Percentiles rank a stretch among this genome's conserved stretches.
Conservation (phyloP, 2,329 filamentous ascomycete genomes). For the Domatiomyces globalis region DNA sequence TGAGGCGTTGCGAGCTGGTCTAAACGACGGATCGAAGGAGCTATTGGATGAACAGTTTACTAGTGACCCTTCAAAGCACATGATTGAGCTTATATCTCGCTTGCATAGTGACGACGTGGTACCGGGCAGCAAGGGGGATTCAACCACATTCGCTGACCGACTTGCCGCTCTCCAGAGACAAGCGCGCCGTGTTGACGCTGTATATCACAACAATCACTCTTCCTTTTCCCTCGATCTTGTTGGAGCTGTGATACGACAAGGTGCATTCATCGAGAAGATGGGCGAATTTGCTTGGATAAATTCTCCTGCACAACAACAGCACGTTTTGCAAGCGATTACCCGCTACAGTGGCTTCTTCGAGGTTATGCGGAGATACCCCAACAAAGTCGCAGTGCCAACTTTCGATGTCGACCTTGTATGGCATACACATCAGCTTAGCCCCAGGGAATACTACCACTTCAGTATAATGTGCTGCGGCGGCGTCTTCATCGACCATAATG, state of each 20-base stretch:
- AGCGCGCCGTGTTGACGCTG: no score
- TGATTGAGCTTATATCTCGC: neutral
- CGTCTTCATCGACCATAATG: conserved; percentile 28
- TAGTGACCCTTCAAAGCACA: no score
- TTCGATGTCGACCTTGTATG: conserved; percentile 32
- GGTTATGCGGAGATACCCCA: conserved; percentile 22
- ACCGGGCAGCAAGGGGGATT: conserved; percentile 1
- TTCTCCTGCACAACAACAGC: conserved; percentile 24
- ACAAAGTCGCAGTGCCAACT: conserved; percentile 26
- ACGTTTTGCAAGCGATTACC: conserved; percentile 22
- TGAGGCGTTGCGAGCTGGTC: no score
- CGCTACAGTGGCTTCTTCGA: conserved; percentile 29
- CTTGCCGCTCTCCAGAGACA: no score
- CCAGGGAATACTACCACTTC: conserved; percentile 18
- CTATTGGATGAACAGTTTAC: no score
- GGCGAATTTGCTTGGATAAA: conserved; percentile 27
- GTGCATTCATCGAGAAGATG: conserved; percentile 31
- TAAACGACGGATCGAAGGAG: no score
- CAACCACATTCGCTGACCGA: neutral
- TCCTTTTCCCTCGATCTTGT: conserved; percentile 12
- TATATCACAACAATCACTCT: neutral
- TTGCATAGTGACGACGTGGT: neutral
- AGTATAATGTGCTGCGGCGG: neutral
- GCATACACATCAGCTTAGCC: conserved; percentile 32
- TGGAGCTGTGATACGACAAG: conserved; percentile 27